These are phyloP conservation scores for Solanum dulcamara DNA, from an alignment of 257 asterid species.

Conservation along the genomic window DNA sequence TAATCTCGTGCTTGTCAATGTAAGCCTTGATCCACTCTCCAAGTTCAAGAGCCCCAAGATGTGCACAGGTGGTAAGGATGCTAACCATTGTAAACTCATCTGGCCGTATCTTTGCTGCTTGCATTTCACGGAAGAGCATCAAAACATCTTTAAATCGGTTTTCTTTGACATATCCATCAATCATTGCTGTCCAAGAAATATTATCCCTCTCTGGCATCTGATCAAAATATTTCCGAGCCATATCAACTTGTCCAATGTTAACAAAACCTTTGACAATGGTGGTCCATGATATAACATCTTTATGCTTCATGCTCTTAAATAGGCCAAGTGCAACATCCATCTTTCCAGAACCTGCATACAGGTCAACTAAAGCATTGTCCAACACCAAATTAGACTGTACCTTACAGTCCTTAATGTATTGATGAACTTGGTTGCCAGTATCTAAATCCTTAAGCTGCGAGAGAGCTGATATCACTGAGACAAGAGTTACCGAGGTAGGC, in stretches of 20 bases:
- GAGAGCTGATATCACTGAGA: conserved; percentile 16
- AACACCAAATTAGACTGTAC: conserved; percentile 8
- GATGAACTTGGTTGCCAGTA: conserved; percentile 12
- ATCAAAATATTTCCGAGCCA: conserved; percentile 15
- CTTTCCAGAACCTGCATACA: conserved; percentile 16
- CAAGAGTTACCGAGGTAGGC: conserved; percentile 17
- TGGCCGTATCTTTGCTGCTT: conserved; percentile 7
- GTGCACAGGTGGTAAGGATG: conserved; percentile 19
- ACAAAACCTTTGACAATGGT: conserved; percentile 13
- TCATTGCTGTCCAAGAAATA: conserved; percentile 23
- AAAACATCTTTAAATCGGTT: conserved; percentile 17
- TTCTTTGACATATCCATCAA: conserved; percentile 16
- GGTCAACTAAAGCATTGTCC: conserved; percentile 10
- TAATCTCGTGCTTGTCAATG: conserved; percentile 10
- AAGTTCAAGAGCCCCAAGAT: conserved; percentile 21
- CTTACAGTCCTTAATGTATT: conserved; percentile 5
- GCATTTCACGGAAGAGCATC: conserved; percentile 23
- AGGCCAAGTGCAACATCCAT: conserved; percentile 12
- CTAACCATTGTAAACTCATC: conserved; percentile 23
- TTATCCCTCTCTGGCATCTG: conserved; percentile 24
- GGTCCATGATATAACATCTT: conserved; percentile 24
- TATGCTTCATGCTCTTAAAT: conserved; percentile 8
- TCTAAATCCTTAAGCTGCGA: conserved; percentile 18
- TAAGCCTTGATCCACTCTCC: conserved; percentile 21
- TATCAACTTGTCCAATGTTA: conserved; percentile 9